A percentile compares a stretch with the other conserved stretches of the same genome.
These are phyloP conservation scores for Periconia digitata DNA, from an alignment of 2,329 filamentous ascomycete genomes.

Conservation along the genomic window DNA sequence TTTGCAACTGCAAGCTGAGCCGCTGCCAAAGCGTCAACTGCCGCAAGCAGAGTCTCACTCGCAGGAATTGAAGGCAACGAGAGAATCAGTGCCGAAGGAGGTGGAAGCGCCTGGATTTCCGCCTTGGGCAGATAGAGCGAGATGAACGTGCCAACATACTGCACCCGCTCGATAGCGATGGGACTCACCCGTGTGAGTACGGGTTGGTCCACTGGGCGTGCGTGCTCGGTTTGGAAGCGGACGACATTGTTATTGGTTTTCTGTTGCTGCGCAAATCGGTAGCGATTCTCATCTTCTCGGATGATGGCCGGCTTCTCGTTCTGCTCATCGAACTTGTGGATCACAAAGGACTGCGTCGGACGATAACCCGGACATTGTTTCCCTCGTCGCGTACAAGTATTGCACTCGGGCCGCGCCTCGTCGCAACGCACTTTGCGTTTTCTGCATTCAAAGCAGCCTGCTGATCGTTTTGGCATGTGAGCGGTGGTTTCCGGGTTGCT, in stretches of 20 bases:
- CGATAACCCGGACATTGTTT: conserved; percentile 41
- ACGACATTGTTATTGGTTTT: conserved; percentile 10
- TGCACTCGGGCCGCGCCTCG: conserved; percentile 39
- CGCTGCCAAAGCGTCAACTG: conserved; percentile 37
- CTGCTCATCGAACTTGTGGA: conserved; percentile 35
- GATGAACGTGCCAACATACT: conserved; percentile 37
- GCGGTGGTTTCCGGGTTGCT: neutral
- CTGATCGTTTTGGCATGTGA: conserved; percentile 39
- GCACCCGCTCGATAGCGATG: conserved; percentile 38
- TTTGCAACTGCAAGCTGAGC: conserved; percentile 38
- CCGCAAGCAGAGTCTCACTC: conserved; percentile 32
- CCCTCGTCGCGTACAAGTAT: conserved; percentile 35
- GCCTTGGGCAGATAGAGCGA: conserved; percentile 32
- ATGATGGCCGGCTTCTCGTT: conserved; percentile 33
- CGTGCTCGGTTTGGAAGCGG: conserved; percentile 13
- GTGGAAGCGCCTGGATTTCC: conserved; percentile 33
- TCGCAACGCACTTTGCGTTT: conserved; percentile 42
- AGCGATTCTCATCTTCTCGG: conserved; percentile 38
- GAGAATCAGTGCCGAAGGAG: conserved; percentile 40
- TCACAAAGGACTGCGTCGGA: conserved; percentile 37
- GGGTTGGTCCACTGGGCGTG: conserved; percentile 18
- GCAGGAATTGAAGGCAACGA: conserved; percentile 33
- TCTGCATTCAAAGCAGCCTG: conserved; percentile 41
- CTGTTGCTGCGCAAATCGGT: conserved; percentile 32
- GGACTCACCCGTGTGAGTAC: conserved; percentile 36